These are phyloP conservation scores for Auricularia sp. DNA, from an alignment of 768 basidiomycete species.

Conservation along the genomic window DNA sequence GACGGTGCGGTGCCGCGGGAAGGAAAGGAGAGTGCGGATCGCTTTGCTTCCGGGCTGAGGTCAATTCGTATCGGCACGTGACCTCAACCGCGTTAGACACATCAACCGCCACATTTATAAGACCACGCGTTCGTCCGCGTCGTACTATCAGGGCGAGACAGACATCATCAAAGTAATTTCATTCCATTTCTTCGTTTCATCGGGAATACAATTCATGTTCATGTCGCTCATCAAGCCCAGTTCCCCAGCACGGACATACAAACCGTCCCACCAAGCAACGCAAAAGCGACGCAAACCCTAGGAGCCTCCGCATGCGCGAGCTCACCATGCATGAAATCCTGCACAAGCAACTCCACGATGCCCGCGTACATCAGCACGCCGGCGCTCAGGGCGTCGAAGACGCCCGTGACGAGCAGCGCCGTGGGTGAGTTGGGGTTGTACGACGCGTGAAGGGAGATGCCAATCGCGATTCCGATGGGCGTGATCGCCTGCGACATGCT, in stretches of 20 bases:
- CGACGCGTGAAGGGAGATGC: constrained; percentile 60
- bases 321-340: neutral
- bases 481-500: constrained; percentile 35
- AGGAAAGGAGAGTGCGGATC: neutral
- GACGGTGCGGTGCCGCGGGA: neutral
- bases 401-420: constrained; percentile 73
- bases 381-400: constrained; percentile 75
- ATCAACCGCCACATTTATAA: too few relatives aligned
- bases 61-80: neutral
- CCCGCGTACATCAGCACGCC: constrained; percentile 87
- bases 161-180: too few relatives aligned
- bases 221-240: neutral
- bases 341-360: constrained; percentile 54
- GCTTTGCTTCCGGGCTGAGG: neutral
- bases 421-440: constrained; percentile 76
- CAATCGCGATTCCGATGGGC: constrained; percentile 80
- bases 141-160: too few relatives aligned
- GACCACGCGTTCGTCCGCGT: too few relatives aligned
- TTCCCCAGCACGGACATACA: neutral
- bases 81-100: too few relatives aligned
- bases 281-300: neutral
- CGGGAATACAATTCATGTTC: too few relatives aligned
- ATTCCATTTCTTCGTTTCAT: too few relatives aligned
- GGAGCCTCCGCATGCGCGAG: neutral
- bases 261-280: neutral